Conservation (phyloP, 192 early-diverging fungal species). For the Linnemannia zychae region DNA sequence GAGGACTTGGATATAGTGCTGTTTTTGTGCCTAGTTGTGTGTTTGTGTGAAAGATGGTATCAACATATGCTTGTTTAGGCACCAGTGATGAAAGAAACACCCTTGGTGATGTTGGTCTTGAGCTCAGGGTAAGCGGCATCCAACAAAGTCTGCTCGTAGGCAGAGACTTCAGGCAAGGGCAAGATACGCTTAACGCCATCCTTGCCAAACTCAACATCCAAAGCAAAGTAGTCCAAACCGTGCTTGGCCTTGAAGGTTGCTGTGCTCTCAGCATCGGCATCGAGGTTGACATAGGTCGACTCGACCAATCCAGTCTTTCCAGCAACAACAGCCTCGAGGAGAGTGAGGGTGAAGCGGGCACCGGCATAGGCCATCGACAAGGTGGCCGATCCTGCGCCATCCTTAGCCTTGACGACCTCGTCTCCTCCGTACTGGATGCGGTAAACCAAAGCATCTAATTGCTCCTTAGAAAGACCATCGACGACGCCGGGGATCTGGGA, state of each 20-base stretch:
- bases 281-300: slow-evolving; percentile 88
- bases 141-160: slow-evolving; percentile 90
- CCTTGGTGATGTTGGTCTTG: slow-evolving; percentile 94
- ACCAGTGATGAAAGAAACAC: slow-evolving; percentile 56
- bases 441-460: slow-evolving; percentile 92
- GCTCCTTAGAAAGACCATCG: slow-evolving; percentile 82
- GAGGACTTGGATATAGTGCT: not conserved
- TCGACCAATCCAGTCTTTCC: slow-evolving; percentile 90
- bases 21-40: not conserved
- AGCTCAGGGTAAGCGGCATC: slow-evolving; percentile 90
- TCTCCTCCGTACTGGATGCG: slow-evolving; percentile 99
- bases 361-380: slow-evolving; percentile 92
- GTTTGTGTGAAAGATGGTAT: not conserved
- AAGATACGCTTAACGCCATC: slow-evolving; percentile 92
- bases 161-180: slow-evolving; percentile 80
- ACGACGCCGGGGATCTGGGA: slow-evolving; percentile 74
- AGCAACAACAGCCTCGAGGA: slow-evolving; percentile 83
- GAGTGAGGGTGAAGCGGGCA: slow-evolving; percentile 91
- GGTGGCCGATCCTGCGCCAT: slow-evolving; percentile 92
- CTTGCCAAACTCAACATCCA: slow-evolving; percentile 82
- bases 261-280: slow-evolving; percentile 60
- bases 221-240: slow-evolving; percentile 83
- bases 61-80: not conserved
- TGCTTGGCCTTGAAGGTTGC: slow-evolving; percentile 17
- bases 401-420: slow-evolving; percentile 99